Conservation (phyloP, 495 filamentous ascomycete species). For the Penicillium lagena region DNA sequence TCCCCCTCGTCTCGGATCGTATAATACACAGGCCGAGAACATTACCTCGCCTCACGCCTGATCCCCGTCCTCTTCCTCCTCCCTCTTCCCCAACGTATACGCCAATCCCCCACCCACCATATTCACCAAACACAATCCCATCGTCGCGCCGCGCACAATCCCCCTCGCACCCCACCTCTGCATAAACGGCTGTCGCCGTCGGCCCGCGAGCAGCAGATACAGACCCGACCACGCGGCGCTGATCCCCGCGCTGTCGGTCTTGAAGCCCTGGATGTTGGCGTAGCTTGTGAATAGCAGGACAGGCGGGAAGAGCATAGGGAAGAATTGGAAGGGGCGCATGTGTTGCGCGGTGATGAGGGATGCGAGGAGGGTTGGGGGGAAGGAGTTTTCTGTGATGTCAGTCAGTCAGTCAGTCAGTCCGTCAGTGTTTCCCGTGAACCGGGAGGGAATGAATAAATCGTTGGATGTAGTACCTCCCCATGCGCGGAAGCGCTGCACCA, state of each 20-base stretch:
- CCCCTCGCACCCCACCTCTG: conserved; percentile 64
- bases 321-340: conserved; percentile 62
- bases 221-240: conserved; percentile 81
- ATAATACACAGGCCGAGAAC: too few species aligned
- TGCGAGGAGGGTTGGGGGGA: conserved; percentile 72
- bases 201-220: conserved; percentile 70
- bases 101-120: conserved; percentile 61
- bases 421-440: background rate
- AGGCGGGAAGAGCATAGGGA: conserved; percentile 78
- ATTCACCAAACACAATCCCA: conserved; percentile 67
- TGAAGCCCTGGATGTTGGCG: conserved; percentile 70
- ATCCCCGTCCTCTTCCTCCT: conserved; percentile 42
- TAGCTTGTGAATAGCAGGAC: conserved; percentile 84
- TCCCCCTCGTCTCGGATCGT: too few species aligned
- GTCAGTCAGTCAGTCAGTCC: background rate
- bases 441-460: background rate
- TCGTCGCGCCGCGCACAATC: conserved; percentile 60
- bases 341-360: conserved; percentile 75
- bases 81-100: conserved; percentile 59
- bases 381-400: conserved; percentile 58
- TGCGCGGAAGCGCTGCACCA: conserved; percentile 46
- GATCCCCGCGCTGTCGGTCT: conserved; percentile 75
- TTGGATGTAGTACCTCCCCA: conserved; percentile 63
- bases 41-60: background rate
- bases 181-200: conserved; percentile 52